Conservation (phyloP, 2,329 filamentous ascomycete species). For the Rutstroemia sydowiana region DNA sequence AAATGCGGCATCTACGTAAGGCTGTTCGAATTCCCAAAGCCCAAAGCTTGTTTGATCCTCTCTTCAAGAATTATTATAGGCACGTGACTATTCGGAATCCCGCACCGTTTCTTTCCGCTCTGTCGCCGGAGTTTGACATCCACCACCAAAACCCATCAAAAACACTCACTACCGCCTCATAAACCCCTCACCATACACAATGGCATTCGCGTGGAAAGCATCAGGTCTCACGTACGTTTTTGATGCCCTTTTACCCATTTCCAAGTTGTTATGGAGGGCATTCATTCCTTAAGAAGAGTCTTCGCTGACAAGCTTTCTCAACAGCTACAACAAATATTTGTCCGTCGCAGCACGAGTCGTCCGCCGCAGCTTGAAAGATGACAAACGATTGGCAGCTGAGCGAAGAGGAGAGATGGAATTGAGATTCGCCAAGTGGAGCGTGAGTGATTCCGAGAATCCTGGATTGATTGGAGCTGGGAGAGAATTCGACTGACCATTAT, state of each 20-base stretch:
- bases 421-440: constrained; percentile 91
- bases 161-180: constrained; percentile 14
- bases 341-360: constrained; percentile 89
- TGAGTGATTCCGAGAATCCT: constrained; percentile 42
- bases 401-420: constrained; percentile 84
- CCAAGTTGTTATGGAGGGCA: constrained; percentile 15
- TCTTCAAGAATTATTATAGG: too few relatives aligned
- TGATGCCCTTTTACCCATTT: background rate
- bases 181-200: constrained; percentile 35
- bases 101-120: constrained; percentile 4
- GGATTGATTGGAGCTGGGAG: background rate
- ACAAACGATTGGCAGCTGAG: constrained; percentile 80
- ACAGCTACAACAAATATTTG: constrained; percentile 99
- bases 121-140: constrained; percentile 14
- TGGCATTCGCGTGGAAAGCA: constrained; percentile 98
- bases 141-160: constrained; percentile 14
- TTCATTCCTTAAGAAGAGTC: constrained; percentile 6
- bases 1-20: too few relatives aligned
- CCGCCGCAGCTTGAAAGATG: constrained; percentile 95
- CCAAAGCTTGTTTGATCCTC: too few relatives aligned
- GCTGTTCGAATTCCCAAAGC: too few relatives aligned
- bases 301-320: constrained; percentile 31
- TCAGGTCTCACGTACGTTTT: constrained; percentile 64
- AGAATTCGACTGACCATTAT: constrained; percentile 17
- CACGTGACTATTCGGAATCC: constrained; percentile 7